These are phyloP conservation scores for Paradendryphiella salina DNA, from an alignment of 2,329 filamentous ascomycete species.

Conservation along the genomic window DNA sequence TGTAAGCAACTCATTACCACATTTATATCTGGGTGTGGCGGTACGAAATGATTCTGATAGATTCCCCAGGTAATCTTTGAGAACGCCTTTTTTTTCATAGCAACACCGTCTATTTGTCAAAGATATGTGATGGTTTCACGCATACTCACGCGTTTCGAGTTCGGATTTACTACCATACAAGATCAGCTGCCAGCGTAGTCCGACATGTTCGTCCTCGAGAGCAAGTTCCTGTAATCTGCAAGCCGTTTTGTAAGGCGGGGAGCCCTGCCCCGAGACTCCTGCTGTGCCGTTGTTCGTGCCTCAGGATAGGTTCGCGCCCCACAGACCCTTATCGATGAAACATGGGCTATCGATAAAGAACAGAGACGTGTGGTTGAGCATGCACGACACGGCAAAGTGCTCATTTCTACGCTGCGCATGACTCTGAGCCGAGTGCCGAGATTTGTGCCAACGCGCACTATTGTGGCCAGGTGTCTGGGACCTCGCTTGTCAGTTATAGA, in stretches of 20 bases:
- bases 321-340: conserved; percentile 12
- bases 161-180: conserved; percentile 6
- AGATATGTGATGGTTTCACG: background rate
- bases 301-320: conserved; percentile 1
- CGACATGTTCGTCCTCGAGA: conserved; percentile 11
- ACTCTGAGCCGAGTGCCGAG: background rate
- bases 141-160: conserved; percentile 5
- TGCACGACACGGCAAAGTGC: background rate
- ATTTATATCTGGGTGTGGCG: background rate
- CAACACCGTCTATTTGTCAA: background rate
- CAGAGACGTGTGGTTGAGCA: background rate
- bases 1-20: background rate
- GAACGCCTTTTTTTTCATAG: background rate
- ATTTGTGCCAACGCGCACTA: conserved; percentile 1
- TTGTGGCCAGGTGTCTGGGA: conserved; percentile 18
- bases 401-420: conserved; percentile 1
- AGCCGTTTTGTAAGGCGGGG: conserved; percentile 10
- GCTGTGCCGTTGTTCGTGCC: conserved; percentile 1
- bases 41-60: background rate
- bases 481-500: conserved; percentile 24
- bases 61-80: background rate
- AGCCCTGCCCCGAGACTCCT: conserved; percentile 1
- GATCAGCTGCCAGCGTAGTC: conserved; percentile 5
- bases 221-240: conserved; percentile 19
- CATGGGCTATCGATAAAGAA: conserved; percentile 1